These are phyloP conservation scores for Solanum hybrid DNA, from an alignment of 305 asterid species.

Conservation along the genomic window DNA sequence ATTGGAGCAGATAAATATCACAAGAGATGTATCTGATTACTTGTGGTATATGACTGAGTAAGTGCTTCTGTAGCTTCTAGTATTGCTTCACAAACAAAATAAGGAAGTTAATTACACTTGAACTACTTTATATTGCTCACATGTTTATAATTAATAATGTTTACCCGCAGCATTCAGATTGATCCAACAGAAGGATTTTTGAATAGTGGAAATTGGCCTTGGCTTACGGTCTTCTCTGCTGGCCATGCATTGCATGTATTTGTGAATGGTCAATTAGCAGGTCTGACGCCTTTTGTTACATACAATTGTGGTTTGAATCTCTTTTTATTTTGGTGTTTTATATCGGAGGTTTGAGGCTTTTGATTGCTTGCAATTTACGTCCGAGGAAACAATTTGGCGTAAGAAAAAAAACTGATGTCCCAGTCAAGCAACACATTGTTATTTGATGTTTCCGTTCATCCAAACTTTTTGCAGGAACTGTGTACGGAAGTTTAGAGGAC, in stretches of 20 bases:
- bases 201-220: slow-evolving; percentile 63
- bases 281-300: slow-evolving; percentile 18
- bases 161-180: slow-evolving; percentile 47
- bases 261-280: slow-evolving; percentile 73
- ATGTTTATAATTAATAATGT: background rate
- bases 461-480: slow-evolving; percentile 57
- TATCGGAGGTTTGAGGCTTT: background rate
- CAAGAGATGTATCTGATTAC: slow-evolving; percentile 89
- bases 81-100: background rate
- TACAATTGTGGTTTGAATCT: background rate
- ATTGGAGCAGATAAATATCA: slow-evolving; percentile 88
- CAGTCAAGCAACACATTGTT: background rate
- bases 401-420: background rate
- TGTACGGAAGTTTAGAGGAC: slow-evolving; percentile 76
- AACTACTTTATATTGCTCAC: background rate
- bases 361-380: background rate
- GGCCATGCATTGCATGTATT: slow-evolving; percentile 98
- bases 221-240: slow-evolving; percentile 79
- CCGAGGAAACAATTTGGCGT: background rate
- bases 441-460: slow-evolving; percentile 3
- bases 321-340: background rate
- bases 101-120: background rate
- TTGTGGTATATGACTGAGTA: slow-evolving; percentile 96
- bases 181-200: slow-evolving; percentile 59
- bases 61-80: slow-evolving; percentile 27